Conservation (phyloP, 208 protist genomes). For the Crithidia thermophila region DNA sequence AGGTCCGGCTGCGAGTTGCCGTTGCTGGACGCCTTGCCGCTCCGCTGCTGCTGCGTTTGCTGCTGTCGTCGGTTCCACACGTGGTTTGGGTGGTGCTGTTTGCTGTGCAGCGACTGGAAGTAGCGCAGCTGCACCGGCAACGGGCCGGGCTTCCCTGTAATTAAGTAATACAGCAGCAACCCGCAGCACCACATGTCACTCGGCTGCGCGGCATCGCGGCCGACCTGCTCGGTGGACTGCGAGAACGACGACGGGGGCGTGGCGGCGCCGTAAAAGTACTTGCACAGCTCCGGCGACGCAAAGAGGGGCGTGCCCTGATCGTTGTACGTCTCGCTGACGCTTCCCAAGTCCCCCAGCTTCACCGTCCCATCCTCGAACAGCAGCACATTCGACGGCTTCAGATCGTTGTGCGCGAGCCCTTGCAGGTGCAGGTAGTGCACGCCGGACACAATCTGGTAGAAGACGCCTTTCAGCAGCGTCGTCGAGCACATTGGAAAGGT, state of each 20-base stretch:
- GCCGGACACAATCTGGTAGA: slow-evolving; percentile 75
- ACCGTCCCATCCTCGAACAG: slow-evolving; percentile 77
- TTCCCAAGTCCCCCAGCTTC: slow-evolving; percentile 78
- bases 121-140: slow-evolving; percentile 51
- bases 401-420: slow-evolving; percentile 80
- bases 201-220: slow-evolving; percentile 26
- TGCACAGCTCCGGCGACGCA: slow-evolving; percentile 87
- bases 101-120: slow-evolving; percentile 30
- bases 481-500: slow-evolving; percentile 46
- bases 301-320: slow-evolving; percentile 87
- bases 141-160: slow-evolving; percentile 61
- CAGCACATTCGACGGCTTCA: slow-evolving; percentile 86
- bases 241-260: slow-evolving; percentile 26
- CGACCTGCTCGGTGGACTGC: slow-evolving; percentile 16
- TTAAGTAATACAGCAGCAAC: slow-evolving; percentile 73
- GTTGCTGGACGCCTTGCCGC: background rate
- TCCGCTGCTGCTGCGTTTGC: slow-evolving; percentile 1
- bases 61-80: slow-evolving; percentile 1
- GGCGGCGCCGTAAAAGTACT: slow-evolving; percentile 57
- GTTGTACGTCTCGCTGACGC: slow-evolving; percentile 54
- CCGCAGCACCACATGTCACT: slow-evolving; percentile 89
- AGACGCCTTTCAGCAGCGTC: slow-evolving; percentile 65
- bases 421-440: slow-evolving; percentile 84
- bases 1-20: too few relatives aligned
- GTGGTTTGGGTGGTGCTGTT: background rate